These are phyloP conservation scores for Sphenostylis stenocarpa DNA, from an alignment of 306 rosid genomes.

Conservation along the genomic window DNA sequence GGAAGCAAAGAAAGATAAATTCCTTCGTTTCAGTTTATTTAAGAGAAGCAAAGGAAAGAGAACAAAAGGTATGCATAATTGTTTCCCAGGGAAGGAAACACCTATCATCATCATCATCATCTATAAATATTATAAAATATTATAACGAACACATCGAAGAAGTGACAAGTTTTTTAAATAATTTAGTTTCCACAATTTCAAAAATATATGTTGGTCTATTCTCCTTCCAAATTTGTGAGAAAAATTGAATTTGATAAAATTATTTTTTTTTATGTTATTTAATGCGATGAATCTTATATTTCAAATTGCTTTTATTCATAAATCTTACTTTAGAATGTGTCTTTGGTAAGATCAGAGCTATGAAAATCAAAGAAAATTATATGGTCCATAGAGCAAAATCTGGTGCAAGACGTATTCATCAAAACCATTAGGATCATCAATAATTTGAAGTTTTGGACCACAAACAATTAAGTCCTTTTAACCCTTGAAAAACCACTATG, in stretches of 20 bases:
- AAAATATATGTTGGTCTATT: background rate
- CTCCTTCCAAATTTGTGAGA: no score
- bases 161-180: no score
- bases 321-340: background rate
- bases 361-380: background rate
- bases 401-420: slow-evolving; percentile 29
- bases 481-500: slow-evolving; percentile 31
- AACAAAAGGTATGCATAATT: no score
- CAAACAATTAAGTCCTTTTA: slow-evolving; percentile 38
- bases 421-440: slow-evolving; percentile 50
- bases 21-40: background rate
- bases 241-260: no score
- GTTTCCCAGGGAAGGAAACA: background rate
- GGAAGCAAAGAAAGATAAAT: background rate
- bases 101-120: no score
- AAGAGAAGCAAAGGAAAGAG: background rate
- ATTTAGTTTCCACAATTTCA: background rate
- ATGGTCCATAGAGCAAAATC: slow-evolving; percentile 40
- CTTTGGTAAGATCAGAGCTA: no score
- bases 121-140: no score
- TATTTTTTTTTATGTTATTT: no score
- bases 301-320: background rate
- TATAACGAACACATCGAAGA: no score
- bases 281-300: no score
- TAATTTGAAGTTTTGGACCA: slow-evolving; percentile 57